Base-by-base conservation (phyloP, 208 protist species). In the Crithidia expoeki region DNA sequence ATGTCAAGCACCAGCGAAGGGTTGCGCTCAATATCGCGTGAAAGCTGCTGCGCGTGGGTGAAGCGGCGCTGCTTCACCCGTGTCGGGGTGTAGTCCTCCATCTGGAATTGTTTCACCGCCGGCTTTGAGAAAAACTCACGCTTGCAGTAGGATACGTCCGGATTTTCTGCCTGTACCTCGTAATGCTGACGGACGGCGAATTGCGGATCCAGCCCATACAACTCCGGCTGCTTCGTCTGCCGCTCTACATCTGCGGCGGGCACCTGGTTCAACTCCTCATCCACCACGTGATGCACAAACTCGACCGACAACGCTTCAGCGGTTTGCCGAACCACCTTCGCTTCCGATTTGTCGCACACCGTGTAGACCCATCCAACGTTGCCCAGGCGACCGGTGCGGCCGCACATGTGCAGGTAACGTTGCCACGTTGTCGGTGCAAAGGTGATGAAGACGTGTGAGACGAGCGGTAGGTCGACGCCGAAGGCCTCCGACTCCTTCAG, bases 321-420 rank as follows among this genome's bases (percentile, higher is more conserved):
- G 10, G 93, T 74, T 19, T 82, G 66, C 1, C 90, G 85, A 2
- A 95, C 76, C 34, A 19, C 23, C 55, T 79, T 82, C 4, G 90
- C 83, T 4, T 87, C 79, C 11, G 74, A 74, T 64, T 89, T 84
- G 59, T 93, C 87, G 10, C 71, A 68, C 17, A 95, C 68, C n/a
- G 78, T 83, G 79, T 90, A 94, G 4, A 88, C 90, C 88, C 90
- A 95, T 17, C 90, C 90, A n/a, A 92, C 74, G 72, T 90, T 94
- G 53, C 88, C 87, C 19, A 93, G 70, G 1, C 86, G 79, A 6
- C 84, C 86, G 12, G 82, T 86, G 32, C 88, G 85, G 11, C 89
- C 86, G 56, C 86, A 91, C 90, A 95, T 93, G 75, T 95, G 90
- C 69, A 91, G 78, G 68, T 85, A 91, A 47, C 80, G 77, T 51